These are phyloP conservation scores for Euphorbia celastroides DNA, from an alignment of 441 rosid species.

Conservation along the genomic window DNA sequence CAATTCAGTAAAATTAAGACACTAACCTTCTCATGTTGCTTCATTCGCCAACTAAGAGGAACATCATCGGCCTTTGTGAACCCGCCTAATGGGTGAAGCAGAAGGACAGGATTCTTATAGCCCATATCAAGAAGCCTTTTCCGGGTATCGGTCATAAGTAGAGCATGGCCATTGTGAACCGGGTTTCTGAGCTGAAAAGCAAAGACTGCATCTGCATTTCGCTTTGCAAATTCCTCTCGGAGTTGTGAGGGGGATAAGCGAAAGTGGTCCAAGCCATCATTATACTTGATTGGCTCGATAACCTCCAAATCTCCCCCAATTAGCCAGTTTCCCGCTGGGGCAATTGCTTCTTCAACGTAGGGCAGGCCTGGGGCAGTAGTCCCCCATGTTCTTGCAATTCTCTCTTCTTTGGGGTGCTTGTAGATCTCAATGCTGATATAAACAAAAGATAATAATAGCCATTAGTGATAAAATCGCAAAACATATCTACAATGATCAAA, in stretches of 20 bases:
- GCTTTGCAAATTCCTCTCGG: conserved; percentile 61
- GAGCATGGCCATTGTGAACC: conserved; percentile 93
- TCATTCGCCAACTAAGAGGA: conserved; percentile 91
- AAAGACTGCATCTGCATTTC: conserved; percentile 95
- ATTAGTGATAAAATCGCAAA: too few species aligned
- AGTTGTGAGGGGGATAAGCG: conserved; percentile 78
- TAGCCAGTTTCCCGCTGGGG: conserved; percentile 75
- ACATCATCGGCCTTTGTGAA: conserved; percentile 96
- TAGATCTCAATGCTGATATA: conserved; percentile 72
- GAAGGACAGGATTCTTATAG: conserved; percentile 76
- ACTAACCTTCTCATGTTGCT: conserved; percentile 85
- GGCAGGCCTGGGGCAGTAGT: conserved; percentile 86
- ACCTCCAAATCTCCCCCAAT: conserved; percentile 93
- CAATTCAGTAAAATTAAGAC: too few species aligned
- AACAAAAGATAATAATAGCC: conserved; percentile 9
- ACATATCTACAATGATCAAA: too few species aligned
- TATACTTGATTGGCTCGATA: conserved; percentile 68
- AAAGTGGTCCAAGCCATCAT: conserved; percentile 80
- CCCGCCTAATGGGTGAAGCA: conserved; percentile 96
- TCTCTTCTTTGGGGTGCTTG: conserved; percentile 90
- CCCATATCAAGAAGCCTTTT: conserved; percentile 88
- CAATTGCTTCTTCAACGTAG: conserved; percentile 65
- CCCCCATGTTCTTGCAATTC: conserved; percentile 95
- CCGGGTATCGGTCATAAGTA: conserved; percentile 88
- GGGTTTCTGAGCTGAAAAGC: conserved; percentile 97